Percentiles rank a stretch among this genome's conserved stretches.
Evolutionary conservation across 2,329 filamentous ascomycete genomes (phyloP).

Genomic region (Verticillium alfalfae): DNA sequence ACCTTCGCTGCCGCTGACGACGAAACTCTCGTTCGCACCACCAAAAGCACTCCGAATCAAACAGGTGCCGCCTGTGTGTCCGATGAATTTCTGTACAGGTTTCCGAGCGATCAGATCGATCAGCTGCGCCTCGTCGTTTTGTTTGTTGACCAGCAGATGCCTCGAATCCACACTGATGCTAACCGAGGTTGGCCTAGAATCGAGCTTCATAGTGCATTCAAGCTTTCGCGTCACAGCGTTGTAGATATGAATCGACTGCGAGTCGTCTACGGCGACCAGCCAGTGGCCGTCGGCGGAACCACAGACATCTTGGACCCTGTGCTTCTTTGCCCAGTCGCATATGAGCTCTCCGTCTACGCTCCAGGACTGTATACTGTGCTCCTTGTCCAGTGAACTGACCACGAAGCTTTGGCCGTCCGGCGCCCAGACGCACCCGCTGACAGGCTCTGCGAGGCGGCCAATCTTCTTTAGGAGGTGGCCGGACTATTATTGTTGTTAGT

Average conservation of each 20-base stretch:
- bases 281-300: constrained; percentile 75
- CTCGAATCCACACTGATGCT: constrained; percentile 76
- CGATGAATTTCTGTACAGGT: constrained; percentile 68
- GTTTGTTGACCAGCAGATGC: constrained; percentile 76
- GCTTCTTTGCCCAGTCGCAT: constrained; percentile 62
- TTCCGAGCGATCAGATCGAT: constrained; percentile 71
- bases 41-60: constrained; percentile 82
- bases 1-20: constrained; percentile 90
- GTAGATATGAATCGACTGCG: constrained; percentile 72
- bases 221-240: constrained; percentile 71
- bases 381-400: constrained; percentile 68
- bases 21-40: constrained; percentile 86
- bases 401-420: constrained; percentile 73
- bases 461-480: constrained; percentile 60
- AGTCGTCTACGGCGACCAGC: constrained; percentile 71
- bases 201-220: constrained; percentile 66
- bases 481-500: constrained; percentile 35
- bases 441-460: constrained; percentile 71
- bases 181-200: constrained; percentile 69
- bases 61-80: constrained; percentile 68
- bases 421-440: constrained; percentile 87
- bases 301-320: constrained; percentile 80
- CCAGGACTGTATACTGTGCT: constrained; percentile 65
- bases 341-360: constrained; percentile 56
- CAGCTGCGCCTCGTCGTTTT: constrained; percentile 69